phyloP scores from a whole-genome alignment of 2,329 filamentous ascomycete species.

The Claviceps pusilla region DNA sequence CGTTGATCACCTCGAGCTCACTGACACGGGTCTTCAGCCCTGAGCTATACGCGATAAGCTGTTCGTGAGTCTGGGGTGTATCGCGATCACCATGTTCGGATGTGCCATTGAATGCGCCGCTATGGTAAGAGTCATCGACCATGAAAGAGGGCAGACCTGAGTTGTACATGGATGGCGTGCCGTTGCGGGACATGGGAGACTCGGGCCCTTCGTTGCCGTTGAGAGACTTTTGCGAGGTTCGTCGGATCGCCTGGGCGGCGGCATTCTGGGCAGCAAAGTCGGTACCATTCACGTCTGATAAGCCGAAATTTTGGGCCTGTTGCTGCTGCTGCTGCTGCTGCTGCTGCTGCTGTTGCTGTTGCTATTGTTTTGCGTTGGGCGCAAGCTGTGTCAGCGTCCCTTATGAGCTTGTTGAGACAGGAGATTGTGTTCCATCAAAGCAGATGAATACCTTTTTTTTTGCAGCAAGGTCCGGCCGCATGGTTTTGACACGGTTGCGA shows the following conservation, averaged over 20 bases:
- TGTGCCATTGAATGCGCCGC: constrained; percentile 19
- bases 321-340: constrained; percentile 21
- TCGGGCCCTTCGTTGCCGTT: constrained; percentile 63
- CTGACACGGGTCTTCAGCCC: constrained; percentile 88
- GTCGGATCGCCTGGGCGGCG: constrained; percentile 37
- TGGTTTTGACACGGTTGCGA: constrained; percentile 90
- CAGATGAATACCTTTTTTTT: constrained; percentile 58
- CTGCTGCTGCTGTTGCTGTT: constrained; percentile 16
- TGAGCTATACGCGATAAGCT: constrained; percentile 64
- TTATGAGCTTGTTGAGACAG: background rate
- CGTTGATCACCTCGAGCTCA: constrained; percentile 90
- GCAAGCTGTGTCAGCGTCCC: background rate
- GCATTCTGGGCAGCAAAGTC: constrained; percentile 34
- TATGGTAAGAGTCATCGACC: constrained; percentile 53
- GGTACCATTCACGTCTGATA: constrained; percentile 42
- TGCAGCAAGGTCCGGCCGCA: constrained; percentile 59
- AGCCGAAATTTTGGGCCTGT: constrained; percentile 24
- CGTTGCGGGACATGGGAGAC: constrained; percentile 65
- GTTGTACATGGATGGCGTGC: constrained; percentile 60
- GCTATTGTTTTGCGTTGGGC: constrained; percentile 7
- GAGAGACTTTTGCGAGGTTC: constrained; percentile 54
- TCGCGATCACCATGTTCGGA: constrained; percentile 46
- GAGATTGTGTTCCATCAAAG: background rate
- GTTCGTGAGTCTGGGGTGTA: constrained; percentile 62
- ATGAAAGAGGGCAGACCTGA: constrained; percentile 71